Conservation (phyloP, 176 grass and related monocot species). For the Aegilops tauschii region DNA sequence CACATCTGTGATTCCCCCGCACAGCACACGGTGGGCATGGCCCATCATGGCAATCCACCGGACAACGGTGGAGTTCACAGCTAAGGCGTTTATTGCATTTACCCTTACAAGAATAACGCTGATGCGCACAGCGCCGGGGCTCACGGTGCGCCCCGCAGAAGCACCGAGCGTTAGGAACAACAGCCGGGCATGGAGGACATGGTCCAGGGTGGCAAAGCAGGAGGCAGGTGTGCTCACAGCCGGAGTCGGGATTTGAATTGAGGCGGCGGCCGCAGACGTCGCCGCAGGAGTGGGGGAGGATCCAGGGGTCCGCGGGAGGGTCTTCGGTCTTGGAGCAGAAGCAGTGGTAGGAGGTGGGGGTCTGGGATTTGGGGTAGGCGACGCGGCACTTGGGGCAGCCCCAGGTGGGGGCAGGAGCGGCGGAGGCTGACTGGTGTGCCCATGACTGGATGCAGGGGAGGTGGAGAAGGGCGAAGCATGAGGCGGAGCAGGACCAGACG, state of each 20-base stretch:
- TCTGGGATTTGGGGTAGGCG: conserved; percentile 58
- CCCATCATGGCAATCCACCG: conserved; percentile 60
- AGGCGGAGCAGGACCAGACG: conserved; percentile 73
- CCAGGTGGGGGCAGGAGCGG: conserved; percentile 59
- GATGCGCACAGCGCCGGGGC: conserved; percentile 69
- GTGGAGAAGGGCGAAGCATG: conserved; percentile 83
- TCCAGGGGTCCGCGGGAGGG: conserved; percentile 75
- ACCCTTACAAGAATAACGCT: conserved; percentile 62
- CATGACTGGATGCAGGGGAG: conserved; percentile 93
- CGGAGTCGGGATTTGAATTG: conserved; percentile 29
- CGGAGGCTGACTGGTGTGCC: conserved; percentile 63
- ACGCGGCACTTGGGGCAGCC: conserved; percentile 93
- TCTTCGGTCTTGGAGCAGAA: conserved; percentile 78
- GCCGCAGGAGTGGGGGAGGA: conserved; percentile 86
- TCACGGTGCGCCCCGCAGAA: conserved; percentile 65
- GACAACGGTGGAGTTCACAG: conserved; percentile 65
- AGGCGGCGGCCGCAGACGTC: conserved; percentile 65
- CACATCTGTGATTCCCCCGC: conserved; percentile 51
- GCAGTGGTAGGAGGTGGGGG: conserved; percentile 70
- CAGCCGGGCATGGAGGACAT: conserved; percentile 79
- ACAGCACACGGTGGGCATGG: conserved; percentile 64
- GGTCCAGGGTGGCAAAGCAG: conserved; percentile 91
- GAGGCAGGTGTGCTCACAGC: conserved; percentile 75
- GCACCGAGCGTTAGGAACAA: conserved; percentile 48
- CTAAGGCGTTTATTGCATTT: conserved; percentile 56